These are phyloP conservation scores for Crepidotus variabilis DNA, from an alignment of 768 basidiomycete genomes.

Conservation along the genomic window DNA sequence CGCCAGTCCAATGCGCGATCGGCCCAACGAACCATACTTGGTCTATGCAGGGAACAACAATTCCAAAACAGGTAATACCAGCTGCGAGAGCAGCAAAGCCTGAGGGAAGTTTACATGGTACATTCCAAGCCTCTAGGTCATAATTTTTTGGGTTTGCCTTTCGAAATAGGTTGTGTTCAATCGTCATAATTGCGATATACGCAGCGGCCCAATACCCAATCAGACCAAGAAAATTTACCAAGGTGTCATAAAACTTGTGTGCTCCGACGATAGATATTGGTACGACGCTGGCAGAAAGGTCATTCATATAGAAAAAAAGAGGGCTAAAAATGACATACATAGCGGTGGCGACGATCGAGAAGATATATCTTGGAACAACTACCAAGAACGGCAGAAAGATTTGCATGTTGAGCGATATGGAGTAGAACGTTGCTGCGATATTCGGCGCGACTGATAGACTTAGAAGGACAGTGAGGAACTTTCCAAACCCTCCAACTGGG, in stretches of 20 bases:
- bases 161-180: constrained; percentile 71
- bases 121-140: constrained; percentile 55
- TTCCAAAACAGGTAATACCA: constrained; percentile 46
- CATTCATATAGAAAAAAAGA: not conserved
- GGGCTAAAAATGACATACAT: constrained; percentile 44
- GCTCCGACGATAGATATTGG: constrained; percentile 73
- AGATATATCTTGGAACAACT: constrained; percentile 69
- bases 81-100: constrained; percentile 68
- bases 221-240: constrained; percentile 73
- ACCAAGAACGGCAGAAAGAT: constrained; percentile 57
- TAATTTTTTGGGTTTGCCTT: constrained; percentile 49
- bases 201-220: constrained; percentile 67
- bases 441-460: constrained; percentile 81
- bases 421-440: constrained; percentile 82
- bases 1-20: constrained; percentile 64
- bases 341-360: constrained; percentile 67
- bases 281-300: constrained; percentile 49
- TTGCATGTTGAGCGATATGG: constrained; percentile 71
- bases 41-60: constrained; percentile 67
- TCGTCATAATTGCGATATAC: constrained; percentile 57
- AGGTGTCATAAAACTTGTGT: constrained; percentile 64
- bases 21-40: constrained; percentile 81
- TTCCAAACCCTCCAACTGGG: constrained; percentile 71
- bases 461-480: constrained; percentile 76
- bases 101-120: constrained; percentile 51